Percentiles rank a stretch among this genome's conserved stretches.
Conservation (phyloP, 345 rosid genomes). For the Garcia nutans region DNA sequence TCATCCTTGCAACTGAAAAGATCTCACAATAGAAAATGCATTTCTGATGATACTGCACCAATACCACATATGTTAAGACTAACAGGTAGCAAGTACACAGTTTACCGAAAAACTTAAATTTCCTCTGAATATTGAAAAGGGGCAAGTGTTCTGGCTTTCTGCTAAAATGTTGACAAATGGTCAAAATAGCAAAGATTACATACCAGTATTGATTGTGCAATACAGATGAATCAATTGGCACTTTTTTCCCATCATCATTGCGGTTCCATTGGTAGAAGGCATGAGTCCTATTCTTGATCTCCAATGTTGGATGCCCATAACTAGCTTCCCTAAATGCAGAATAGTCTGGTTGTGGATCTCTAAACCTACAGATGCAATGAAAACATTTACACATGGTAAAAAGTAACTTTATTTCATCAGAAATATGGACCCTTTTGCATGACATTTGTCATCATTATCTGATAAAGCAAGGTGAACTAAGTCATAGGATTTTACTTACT, state of each 20-base stretch:
- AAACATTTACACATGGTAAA: background rate
- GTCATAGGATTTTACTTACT: conserved; percentile 41
- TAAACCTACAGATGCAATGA: conserved; percentile 49
- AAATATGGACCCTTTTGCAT: background rate
- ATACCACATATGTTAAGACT: background rate
- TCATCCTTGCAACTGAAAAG: background rate
- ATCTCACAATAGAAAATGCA: background rate
- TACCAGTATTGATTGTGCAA: conserved; percentile 78
- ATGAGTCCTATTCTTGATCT: conserved; percentile 81
- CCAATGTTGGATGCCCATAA: conserved; percentile 83
- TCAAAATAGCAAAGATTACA: conserved; percentile 17
- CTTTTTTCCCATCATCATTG: conserved; percentile 82
- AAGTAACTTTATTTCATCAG: background rate
- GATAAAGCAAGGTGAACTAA: background rate
- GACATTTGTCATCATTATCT: conserved; percentile 7
- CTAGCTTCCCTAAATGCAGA: conserved; percentile 98
- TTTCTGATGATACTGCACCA: background rate
- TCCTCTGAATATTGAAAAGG: background rate
- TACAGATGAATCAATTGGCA: conserved; percentile 58
- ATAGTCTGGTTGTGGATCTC: conserved; percentile 83
- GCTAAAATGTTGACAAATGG: background rate
- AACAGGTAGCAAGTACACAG: background rate
- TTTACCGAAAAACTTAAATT: background rate
- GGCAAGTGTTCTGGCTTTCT: background rate
- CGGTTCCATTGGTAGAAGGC: conserved; percentile 93